Evolutionary conservation across 2,329 filamentous ascomycete species (phyloP), one percentile per base, ranked within the genome.

Genomic region (Colletotrichum orchidophilum): DNA sequence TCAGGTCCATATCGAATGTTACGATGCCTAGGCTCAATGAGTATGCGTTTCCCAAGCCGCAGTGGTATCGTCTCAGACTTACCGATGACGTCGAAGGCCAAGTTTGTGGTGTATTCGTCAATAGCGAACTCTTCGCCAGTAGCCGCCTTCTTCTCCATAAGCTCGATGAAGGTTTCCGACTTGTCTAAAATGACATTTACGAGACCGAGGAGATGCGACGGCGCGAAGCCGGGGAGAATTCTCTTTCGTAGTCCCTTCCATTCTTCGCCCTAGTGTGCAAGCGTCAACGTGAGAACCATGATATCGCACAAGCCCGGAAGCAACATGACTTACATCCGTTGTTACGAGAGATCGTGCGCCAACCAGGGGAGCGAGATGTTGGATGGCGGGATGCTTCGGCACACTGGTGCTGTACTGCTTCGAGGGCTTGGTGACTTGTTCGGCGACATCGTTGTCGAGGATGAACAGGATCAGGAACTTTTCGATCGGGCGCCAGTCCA

Each of bases 41-140:
- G 42, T 24, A 75, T 24, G 15, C 5, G 7, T 21, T 3, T n/a
- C n/a, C 5, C 29, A 13, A 1, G 77, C 55, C 73, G 74, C 49
- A 74, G 71, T 11, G 3, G 18, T 15, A 1, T 21, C 26, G 11
- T 46, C 15, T 3, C 2, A 18, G 18, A 31, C 46, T 57, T 8
- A 63, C 80, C 80, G 42, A 83, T 82, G 35, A 82, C 79, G 65
- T 84, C 82, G 57, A 83, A 83, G 6, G 81, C 80, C 15, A 83
- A 73, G 60, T 78, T 77, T 1, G 76, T 75, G 13, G 75, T 76
- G 11, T 78, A 73, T 29, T 76, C 71, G 49, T 77, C 77, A 6
- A 82, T 69, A 2, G 70, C 70, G 46, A 82, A 78, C 1, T 73
- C 74, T 11, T 79, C 74, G 31, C 75, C 76, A 1, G 75, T 76